These are phyloP conservation scores for Porphyrellus cyaneotinctus DNA, from an alignment of 768 basidiomycete species.

Conservation along the genomic window DNA sequence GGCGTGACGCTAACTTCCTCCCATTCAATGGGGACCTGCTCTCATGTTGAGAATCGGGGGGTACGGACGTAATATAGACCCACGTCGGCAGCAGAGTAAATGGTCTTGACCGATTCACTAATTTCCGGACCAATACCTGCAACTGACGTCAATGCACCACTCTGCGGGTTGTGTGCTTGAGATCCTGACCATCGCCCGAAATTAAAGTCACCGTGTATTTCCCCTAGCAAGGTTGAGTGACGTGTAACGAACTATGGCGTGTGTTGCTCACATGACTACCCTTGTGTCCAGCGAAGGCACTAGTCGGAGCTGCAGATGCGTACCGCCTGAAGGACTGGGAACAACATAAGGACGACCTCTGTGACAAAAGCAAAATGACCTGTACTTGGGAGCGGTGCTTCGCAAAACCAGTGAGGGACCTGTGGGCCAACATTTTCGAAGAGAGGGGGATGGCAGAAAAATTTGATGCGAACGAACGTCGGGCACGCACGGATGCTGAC, in stretches of 20 bases:
- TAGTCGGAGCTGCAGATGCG: conserved; percentile 73
- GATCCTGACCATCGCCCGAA: conserved; percentile 81
- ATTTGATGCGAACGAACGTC: conserved; percentile 15
- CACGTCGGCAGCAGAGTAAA: conserved; percentile 86
- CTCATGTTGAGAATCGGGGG: conserved; percentile 12
- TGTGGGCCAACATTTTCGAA: conserved; percentile 54
- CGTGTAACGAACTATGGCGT: neutral
- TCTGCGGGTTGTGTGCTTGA: conserved; percentile 7
- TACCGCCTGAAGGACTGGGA: conserved; percentile 55
- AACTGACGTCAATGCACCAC: conserved; percentile 14
- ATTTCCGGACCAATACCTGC: conserved; percentile 98
- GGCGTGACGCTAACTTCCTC: conserved; percentile 98
- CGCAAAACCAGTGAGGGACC: conserved; percentile 53
- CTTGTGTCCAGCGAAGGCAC: conserved; percentile 88
- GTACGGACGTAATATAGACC: conserved; percentile 13
- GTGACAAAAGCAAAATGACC: neutral
- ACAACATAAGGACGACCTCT: conserved; percentile 13
- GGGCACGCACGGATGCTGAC: conserved; percentile 22
- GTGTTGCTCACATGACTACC: conserved; percentile 65
- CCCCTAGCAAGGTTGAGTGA: conserved; percentile 50
- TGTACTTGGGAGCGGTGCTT: conserved; percentile 50
- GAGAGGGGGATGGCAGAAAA: conserved; percentile 16
- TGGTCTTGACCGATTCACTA: conserved; percentile 90
- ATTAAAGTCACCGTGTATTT: conserved; percentile 96
- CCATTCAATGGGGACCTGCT: conserved; percentile 95